These are phyloP conservation scores for Populus deltoides DNA, from an alignment of 345 rosid genomes.

Conservation along the genomic window DNA sequence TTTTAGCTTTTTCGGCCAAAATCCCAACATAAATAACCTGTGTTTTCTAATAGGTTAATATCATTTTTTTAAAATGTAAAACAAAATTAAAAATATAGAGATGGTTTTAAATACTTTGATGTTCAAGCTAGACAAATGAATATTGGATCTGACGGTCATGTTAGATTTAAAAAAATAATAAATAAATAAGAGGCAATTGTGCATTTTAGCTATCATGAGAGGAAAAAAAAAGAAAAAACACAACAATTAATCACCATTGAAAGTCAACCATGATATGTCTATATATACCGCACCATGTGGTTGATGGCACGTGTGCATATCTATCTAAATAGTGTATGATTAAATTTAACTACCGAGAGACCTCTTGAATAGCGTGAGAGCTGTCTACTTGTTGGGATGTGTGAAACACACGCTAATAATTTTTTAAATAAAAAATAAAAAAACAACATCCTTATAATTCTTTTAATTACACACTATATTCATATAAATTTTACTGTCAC, in stretches of 20 bases:
- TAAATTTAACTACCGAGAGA: fast-evolving
- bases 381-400: fast-evolving
- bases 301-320: fast-evolving
- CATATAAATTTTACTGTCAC: too few species aligned
- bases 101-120: too few species aligned
- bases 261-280: too few species aligned
- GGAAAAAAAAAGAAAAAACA: too few species aligned
- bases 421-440: too few species aligned
- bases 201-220: too few species aligned
- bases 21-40: too few species aligned
- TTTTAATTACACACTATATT: fast-evolving
- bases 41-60: too few species aligned
- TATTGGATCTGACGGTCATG: fast-evolving
- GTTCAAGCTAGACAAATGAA: fast-evolving
- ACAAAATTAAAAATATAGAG: too few species aligned
- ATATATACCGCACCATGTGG: fast-evolving
- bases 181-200: fast-evolving
- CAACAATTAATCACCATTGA: fast-evolving
- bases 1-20: too few species aligned
- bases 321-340: fast-evolving
- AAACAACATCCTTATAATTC: fast-evolving
- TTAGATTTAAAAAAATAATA: too few species aligned
- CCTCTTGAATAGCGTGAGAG: fast-evolving
- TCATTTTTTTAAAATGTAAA: too few species aligned
- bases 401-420: fast-evolving